phyloP scores from a whole-genome alignment of 768 basidiomycete species.

The Lactifluus subvellereus region DNA sequence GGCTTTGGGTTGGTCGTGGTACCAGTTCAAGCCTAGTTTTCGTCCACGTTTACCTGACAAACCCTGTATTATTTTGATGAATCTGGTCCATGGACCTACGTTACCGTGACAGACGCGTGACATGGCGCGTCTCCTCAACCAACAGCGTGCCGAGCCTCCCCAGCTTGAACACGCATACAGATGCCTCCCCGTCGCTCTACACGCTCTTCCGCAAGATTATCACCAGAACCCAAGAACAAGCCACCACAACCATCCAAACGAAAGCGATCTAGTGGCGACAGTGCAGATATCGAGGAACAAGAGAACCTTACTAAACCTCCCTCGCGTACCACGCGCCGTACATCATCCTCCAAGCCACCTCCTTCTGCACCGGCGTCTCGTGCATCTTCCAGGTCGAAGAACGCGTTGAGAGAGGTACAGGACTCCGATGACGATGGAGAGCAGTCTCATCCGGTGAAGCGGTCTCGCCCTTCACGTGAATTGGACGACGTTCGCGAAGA shows the following conservation, averaged over 20 bases:
- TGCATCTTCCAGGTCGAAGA: conserved; percentile 13
- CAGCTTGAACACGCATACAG: neutral
- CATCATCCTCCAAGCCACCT: conserved; percentile 9
- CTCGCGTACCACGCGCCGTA: conserved; percentile 17
- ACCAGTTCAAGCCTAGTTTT: conserved; percentile 16
- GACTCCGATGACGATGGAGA: conserved; percentile 20
- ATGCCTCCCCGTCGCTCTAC: conserved; percentile 25
- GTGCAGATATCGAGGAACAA: conserved; percentile 5
- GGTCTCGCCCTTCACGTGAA: conserved; percentile 16
- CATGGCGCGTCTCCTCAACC: conserved; percentile 16
- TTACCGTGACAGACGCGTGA: conserved; percentile 21
- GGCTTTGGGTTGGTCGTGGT: conserved; percentile 25
- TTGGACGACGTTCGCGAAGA: conserved; percentile 22
- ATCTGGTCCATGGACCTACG: conserved; percentile 4
- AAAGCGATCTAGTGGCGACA: conserved; percentile 17
- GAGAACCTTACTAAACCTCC: conserved; percentile 9
- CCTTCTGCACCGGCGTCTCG: conserved; percentile 10
- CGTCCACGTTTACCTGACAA: neutral
- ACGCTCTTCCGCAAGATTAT: conserved; percentile 22
- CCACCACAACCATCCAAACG: conserved; percentile 8
- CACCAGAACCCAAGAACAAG: conserved; percentile 4
- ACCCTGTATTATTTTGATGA: neutral
- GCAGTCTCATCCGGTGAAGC: conserved; percentile 14
- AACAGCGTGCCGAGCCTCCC: neutral
- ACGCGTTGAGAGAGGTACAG: conserved; percentile 1